These are phyloP conservation scores for Pestalotiopsis sp. DNA, from an alignment of 2,329 filamentous ascomycete species.

Conservation along the genomic window DNA sequence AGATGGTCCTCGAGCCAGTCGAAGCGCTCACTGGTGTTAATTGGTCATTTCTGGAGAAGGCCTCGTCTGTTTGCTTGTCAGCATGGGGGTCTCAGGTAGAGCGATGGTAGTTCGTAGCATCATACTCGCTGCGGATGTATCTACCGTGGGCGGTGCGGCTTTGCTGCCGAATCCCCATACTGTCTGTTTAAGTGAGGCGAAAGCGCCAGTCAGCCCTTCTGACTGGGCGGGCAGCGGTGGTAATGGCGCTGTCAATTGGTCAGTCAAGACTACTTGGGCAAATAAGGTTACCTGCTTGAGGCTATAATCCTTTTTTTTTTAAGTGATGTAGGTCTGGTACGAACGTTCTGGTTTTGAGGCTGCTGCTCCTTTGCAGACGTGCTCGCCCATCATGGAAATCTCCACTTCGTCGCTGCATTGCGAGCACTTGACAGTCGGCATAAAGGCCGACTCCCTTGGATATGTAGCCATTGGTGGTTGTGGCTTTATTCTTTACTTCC, in stretches of 20 bases:
- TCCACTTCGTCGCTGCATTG: conserved; percentile 77
- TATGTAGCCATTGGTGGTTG: conserved; percentile 43
- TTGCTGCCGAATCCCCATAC: conserved; percentile 42
- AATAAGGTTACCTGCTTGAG: not conserved
- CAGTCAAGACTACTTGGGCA: not conserved
- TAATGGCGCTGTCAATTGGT: conserved; percentile 2
- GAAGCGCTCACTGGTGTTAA: conserved; percentile 65
- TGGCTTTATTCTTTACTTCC: conserved; percentile 6
- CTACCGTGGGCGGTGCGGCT: conserved; percentile 52
- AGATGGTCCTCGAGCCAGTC: conserved; percentile 61
- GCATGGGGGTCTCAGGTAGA: not conserved
- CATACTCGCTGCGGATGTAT: conserved; percentile 61
- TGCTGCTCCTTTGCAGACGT: conserved; percentile 60
- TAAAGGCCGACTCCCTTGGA: conserved; percentile 66
- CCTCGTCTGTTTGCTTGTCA: conserved; percentile 44
- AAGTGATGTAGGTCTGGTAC: conserved; percentile 15
- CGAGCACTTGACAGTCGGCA: conserved; percentile 88
- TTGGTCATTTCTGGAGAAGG: conserved; percentile 56
- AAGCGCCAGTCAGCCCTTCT: conserved; percentile 35
- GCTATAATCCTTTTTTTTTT: not conserved
- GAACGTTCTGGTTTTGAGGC: conserved; percentile 47
- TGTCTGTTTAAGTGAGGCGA: conserved; percentile 37
- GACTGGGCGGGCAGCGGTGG: conserved; percentile 20
- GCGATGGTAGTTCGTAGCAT: conserved; percentile 13
- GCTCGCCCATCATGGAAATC: conserved; percentile 84